phyloP scores from a whole-genome alignment of 1,284 basidiomycete genomes.

The Tremellales sp. region DNA sequence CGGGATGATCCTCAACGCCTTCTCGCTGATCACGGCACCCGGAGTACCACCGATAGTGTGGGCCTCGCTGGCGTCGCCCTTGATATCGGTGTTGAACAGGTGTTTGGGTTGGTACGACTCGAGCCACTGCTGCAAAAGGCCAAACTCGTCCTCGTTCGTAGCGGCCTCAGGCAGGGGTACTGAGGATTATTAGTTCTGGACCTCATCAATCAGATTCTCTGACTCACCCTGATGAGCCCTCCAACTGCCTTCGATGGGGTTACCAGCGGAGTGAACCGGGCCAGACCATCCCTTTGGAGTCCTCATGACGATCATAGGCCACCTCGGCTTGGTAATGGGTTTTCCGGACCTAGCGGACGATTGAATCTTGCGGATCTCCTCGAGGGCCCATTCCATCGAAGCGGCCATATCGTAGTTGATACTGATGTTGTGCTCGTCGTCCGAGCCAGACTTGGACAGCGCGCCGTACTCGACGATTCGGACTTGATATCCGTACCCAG shows the following conservation, averaged over 20 bases:
- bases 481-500: slow-evolving; percentile 79
- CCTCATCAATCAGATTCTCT: not conserved
- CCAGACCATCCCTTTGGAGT: slow-evolving; percentile 77
- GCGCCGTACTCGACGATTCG: slow-evolving; percentile 68
- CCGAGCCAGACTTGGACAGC: slow-evolving; percentile 40
- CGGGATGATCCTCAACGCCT: slow-evolving; percentile 42
- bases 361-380: slow-evolving; percentile 72
- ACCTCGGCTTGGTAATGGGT: slow-evolving; percentile 74
- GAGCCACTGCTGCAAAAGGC: slow-evolving; percentile 65
- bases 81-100: slow-evolving; percentile 57
- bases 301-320: slow-evolving; percentile 77
- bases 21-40: slow-evolving; percentile 30
- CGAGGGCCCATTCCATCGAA: slow-evolving; percentile 75
- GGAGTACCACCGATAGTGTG: slow-evolving; percentile 24
- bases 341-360: slow-evolving; percentile 66
- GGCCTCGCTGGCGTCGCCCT: slow-evolving; percentile 14
- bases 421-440: slow-evolving; percentile 36
- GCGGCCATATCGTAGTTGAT: slow-evolving; percentile 61
- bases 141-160: slow-evolving; percentile 60
- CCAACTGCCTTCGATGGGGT: slow-evolving; percentile 69
- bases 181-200: too few species aligned
- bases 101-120: slow-evolving; percentile 61
- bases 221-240: slow-evolving; percentile 48
- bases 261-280: slow-evolving; percentile 61
- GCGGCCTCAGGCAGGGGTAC: slow-evolving; percentile 73